Evolutionary conservation across 2,329 filamentous ascomycete species (phyloP), one percentile per base, ranked within the genome.

Genomic region (Elsinoe necatrix): DNA sequence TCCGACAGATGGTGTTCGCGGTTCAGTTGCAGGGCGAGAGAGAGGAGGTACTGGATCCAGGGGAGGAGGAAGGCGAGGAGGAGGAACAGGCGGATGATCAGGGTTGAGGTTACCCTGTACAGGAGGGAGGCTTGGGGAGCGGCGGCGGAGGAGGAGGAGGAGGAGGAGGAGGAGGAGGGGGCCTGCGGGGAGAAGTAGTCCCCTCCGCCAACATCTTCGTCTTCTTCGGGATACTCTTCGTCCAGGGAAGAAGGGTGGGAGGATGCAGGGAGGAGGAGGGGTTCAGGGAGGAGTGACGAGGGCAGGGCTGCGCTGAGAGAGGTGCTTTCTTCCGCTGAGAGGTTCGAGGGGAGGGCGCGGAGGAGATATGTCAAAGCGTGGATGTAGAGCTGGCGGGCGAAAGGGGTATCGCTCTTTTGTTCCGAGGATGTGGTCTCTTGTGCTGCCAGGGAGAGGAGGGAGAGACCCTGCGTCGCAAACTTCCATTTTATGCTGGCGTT

Each of bases 1-100:
- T 84, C 79, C 0, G 78, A 82, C 59, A 90, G 74, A 60, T 80
- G 80, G 69, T 89, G 80, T 61, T 82, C 77, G 14, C 83, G 78
- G 66, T 90, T 86, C 60, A 84, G 84, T 50, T 77, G 72, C 60
- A 83, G 84, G 14, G 78, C 73, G 14, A 77, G 69, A 14, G 74
- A 73, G 12, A 84, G 62, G 11, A 85, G 67, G 3, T 77, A 63
- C 60, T 80, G 76, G 29, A 83, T 64, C 63, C 85, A 85, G 1
- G 85, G 83, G 9, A 85, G 67, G 14, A 86, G 60, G 48, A 86
- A 75, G 55, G 84, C 80, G 23, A 82, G 57, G 6, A 84, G 61
- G 4, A 87, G 67, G 61, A 87, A 82, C 1, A 82, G 56, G 31
- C 80, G 75, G 47, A 85, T 69, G 6, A 86, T 80, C 1, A 73